Evolutionary conservation across 305 asterid genomes (phyloP).

Genomic region (Rubia tinctorum): DNA sequence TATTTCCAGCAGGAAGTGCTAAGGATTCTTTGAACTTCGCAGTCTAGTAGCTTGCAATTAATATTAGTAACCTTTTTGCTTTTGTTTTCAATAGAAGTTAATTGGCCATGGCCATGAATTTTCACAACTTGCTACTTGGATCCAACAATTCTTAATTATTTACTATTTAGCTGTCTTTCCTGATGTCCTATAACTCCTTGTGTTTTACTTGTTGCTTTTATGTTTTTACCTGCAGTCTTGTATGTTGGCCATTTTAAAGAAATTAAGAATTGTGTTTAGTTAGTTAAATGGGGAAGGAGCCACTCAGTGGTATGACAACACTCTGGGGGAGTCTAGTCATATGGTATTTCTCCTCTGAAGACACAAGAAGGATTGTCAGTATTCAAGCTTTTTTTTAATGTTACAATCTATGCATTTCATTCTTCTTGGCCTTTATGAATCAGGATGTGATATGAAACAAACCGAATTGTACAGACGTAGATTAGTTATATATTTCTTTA

Average conservation of each 20-base stretch:
- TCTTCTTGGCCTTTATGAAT: not conserved
- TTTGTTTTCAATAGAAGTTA: too few relatives aligned
- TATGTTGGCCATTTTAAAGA: not conserved
- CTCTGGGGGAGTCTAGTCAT: not conserved
- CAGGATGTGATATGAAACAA: not conserved
- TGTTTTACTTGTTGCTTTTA: too few relatives aligned
- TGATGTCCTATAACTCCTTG: not conserved
- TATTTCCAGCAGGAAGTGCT: not conserved
- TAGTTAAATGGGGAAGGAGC: not conserved
- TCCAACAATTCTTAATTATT: not conserved
- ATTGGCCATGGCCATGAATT: not conserved
- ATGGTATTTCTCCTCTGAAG: not conserved
- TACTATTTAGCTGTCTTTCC: not conserved
- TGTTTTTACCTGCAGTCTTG: not conserved
- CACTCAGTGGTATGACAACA: not conserved
- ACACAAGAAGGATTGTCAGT: not conserved
- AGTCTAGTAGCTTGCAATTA: not conserved
- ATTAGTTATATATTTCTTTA: not conserved
- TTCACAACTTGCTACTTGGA: not conserved
- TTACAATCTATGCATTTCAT: not conserved
- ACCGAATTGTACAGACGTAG: not conserved
- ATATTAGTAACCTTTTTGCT: not conserved
- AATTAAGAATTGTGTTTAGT: not conserved
- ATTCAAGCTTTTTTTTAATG: not conserved
- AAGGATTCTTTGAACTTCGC: not conserved